Base-by-base conservation (phyloP, 495 filamentous ascomycete genomes). In the Polyplosphaeria fusca region DNA sequence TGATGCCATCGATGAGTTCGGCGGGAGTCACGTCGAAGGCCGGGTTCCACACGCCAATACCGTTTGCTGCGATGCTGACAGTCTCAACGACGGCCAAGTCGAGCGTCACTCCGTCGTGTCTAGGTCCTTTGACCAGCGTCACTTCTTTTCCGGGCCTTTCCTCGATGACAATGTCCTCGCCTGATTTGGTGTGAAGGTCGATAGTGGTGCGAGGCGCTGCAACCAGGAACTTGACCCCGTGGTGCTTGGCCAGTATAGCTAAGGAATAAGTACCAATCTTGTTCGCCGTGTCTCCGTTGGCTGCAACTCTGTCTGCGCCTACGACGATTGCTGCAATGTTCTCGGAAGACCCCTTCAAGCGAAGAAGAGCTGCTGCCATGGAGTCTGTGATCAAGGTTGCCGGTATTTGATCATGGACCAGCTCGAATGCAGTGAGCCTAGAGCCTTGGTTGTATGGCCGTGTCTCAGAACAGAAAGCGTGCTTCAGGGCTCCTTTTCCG, bases 381-480 rank as follows among this genome's bases (percentile, higher is more conserved):
- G 91, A 96, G 73, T 98, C 93, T 3, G 93, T 95, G 65, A 98
- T 87, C 43, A 98, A 74, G 0, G 89, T 95, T 16, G 90, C 82
- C n/a, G 93, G 93, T 53, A 98, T 94, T 14, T 83, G 74, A 68
- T 98, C 93, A 68, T 92, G 89, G 24, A 95, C 84, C 40, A 98
- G 81, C 74, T 98, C 93, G 73, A 91, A 98, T 5, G 94, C 92
- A 12, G 93, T 98, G 40, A 98, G 75, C 20, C 94, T 84, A 40
- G 91, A 92, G 39, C 93, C 93, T 77, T 98, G 93, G 73, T 98
- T 98, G 72, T 98, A 98, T 0, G 93, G 93, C 22, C 93, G 82
- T 5, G 93, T 98, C 73, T 98, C 93, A 59, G 93, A 95, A 76
- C 91, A 98, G 76, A 87, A 97, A 41, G 87, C 91, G 58, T 87